Percentiles rank a stretch among this genome's conserved stretches.
These are phyloP conservation scores for Fraxinus dipetala DNA, from an alignment of 305 asterid genomes.

Conservation along the genomic window DNA sequence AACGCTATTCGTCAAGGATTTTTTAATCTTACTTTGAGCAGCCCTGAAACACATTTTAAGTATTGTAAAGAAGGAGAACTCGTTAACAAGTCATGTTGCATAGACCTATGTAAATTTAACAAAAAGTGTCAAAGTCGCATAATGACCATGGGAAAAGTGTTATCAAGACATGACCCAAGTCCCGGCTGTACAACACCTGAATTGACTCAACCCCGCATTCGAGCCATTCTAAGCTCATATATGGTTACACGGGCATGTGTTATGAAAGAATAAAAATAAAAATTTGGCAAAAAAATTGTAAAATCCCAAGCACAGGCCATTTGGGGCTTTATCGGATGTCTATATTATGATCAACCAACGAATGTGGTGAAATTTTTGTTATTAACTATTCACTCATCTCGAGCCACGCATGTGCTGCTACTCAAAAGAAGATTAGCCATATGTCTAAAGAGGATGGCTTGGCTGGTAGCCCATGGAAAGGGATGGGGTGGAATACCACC, in stretches of 20 bases:
- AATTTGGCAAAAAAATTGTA: not conserved
- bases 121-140: not conserved
- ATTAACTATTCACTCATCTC: slow-evolving; percentile 25
- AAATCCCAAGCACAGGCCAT: not conserved
- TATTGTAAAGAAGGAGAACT: not conserved
- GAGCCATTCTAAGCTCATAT: not conserved
- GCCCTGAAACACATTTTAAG: not conserved
- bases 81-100: not conserved
- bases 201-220: not conserved
- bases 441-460: not conserved
- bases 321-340: not conserved
- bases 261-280: not conserved
- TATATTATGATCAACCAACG: slow-evolving; percentile 14
- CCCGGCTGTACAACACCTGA: not conserved
- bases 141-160: not conserved
- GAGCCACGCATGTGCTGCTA: slow-evolving; percentile 35
- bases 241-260: not conserved
- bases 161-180: not conserved
- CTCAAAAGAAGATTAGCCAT: not conserved
- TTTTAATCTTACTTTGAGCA: not conserved
- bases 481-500: slow-evolving; percentile 24
- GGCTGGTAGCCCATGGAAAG: slow-evolving; percentile 19
- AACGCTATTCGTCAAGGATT: slow-evolving; percentile 10
- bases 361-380: not conserved
- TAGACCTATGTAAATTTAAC: not conserved